Evolutionary conservation across 805 yeast genomes (phyloP).

Genomic region (Kodamaea sagamina): DNA sequence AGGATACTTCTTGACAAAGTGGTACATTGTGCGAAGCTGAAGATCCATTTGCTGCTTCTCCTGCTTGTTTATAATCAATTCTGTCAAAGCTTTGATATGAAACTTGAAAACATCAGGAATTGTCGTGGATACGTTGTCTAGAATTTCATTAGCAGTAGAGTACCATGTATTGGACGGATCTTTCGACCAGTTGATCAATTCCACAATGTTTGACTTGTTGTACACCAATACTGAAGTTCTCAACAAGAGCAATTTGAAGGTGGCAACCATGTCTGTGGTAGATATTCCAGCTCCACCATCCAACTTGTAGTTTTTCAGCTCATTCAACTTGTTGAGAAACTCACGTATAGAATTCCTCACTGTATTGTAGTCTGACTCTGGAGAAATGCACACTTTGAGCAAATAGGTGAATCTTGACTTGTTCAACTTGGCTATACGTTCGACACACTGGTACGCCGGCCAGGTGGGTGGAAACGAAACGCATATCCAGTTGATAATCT

Average conservation of each 20-base stretch:
- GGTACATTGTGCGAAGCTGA: conserved; percentile 60
- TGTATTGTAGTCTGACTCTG: conserved; percentile 60
- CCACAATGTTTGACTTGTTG: conserved; percentile 64
- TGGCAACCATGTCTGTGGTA: conserved; percentile 50
- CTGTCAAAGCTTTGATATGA: conserved; percentile 54
- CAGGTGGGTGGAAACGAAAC: conserved; percentile 59
- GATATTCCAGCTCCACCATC: conserved; percentile 37
- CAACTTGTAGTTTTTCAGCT: conserved; percentile 48
- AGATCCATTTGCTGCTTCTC: conserved; percentile 21
- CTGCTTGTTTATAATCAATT: conserved; percentile 31
- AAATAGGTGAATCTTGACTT: conserved; percentile 62
- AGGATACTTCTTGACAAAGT: conserved; percentile 54
- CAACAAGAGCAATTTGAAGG: conserved; percentile 59
- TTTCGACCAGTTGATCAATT: conserved; percentile 42
- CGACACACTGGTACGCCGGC: conserved; percentile 43
- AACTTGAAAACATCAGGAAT: conserved; percentile 66
- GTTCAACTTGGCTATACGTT: conserved; percentile 53
- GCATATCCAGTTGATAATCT: conserved; percentile 62
- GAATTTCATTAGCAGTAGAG: conserved; percentile 49
- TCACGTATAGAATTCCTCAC: conserved; percentile 66
- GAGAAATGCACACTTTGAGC: conserved; percentile 52
- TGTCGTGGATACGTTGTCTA: conserved; percentile 58
- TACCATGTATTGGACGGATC: conserved; percentile 31
- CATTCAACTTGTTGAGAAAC: conserved; percentile 54
- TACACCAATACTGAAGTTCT: conserved; percentile 61